Base-by-base conservation (phyloP, 306 rosid genomes). In the Prinsepia uniflora region DNA sequence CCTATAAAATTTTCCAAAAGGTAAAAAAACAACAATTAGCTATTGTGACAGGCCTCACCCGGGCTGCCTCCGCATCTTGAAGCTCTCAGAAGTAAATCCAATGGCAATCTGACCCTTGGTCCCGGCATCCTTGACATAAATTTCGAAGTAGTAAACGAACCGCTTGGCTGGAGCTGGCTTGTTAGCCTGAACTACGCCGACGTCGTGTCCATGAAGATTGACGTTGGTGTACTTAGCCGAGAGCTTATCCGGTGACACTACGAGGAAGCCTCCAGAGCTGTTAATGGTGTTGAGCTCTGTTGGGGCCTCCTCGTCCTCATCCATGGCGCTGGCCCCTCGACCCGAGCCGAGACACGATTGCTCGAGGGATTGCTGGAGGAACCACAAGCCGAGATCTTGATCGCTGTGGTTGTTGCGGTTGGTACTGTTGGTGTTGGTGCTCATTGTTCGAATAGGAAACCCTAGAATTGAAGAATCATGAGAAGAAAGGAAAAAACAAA, bases 51-150 rank as follows among this genome's bases (percentile, higher is more conserved):
- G 22, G 19, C 10, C 89, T 75, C 42, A 88, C 92, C 99, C 99
- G 1, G 99, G 99, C 73, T 95, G 97, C 78, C 99, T 81, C 44
- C 97, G 87, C 99, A 95, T 91, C 91, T 89, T 91, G 81, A 95
- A 95, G 70, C 70, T 78, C 44, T 87, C 95, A 10, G 82, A 75
- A n/a, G 99, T 91, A 75, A 91, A 95, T n/a, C 99, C 97, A 65
- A 91, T 91, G 61, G 88, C 82, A 78, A 91, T 85, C 74, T 89
- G 96, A 12, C 99, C 99, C 71, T 89, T 95, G 14, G 83, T 78
- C 55, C 99, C 97, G 10, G 96, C 97, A 68, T 95, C 92, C 84
- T 91, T 89, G 7, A 95, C 97, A 42, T 68, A 83, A 73, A 95
- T 87, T 85, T 95, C 99, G 72, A 91, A 95, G 78, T 91, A 95